A percentile compares a stretch with the other conserved stretches of the same genome.
These are phyloP conservation scores for Lactarius hatsudake DNA, from an alignment of 768 basidiomycete species.

Conservation along the genomic window DNA sequence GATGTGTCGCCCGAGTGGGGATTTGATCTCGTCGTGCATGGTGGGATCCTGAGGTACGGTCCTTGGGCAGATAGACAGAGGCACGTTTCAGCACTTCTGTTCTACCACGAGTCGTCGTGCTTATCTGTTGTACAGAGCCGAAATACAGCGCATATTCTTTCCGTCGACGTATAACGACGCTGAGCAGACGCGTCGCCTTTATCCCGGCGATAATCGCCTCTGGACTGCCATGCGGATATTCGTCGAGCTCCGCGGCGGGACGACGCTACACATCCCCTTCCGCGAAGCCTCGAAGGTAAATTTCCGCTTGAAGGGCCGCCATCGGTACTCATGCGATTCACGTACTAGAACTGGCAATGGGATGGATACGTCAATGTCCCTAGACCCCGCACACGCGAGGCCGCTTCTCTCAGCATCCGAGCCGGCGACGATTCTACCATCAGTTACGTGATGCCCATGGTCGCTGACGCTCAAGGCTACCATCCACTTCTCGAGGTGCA, in stretches of 20 bases:
- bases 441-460: constrained; percentile 81
- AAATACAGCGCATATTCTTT: constrained; percentile 80
- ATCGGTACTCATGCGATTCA: not conserved
- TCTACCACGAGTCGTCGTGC: not conserved
- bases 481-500: constrained; percentile 78
- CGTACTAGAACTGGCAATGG: constrained; percentile 84
- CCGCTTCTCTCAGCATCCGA: constrained; percentile 68
- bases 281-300: constrained; percentile 84
- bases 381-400: constrained; percentile 55
- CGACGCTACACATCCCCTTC: constrained; percentile 82
- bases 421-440: constrained; percentile 84
- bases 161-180: constrained; percentile 72
- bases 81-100: constrained; percentile 37
- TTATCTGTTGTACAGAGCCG: constrained; percentile 34
- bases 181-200: constrained; percentile 53
- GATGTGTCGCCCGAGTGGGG: constrained; percentile 93
- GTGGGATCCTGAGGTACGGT: constrained; percentile 78
- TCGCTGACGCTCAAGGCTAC: constrained; percentile 70
- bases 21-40: constrained; percentile 75
- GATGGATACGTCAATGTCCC: constrained; percentile 57
- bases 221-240: constrained; percentile 83
- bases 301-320: not conserved
- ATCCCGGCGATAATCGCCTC: constrained; percentile 74
- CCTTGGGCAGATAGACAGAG: constrained; percentile 97
- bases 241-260: constrained; percentile 74